These are phyloP conservation scores for Vaccinium macrocarpon DNA, from an alignment of 148 eudicot genomes.

Conservation along the genomic window DNA sequence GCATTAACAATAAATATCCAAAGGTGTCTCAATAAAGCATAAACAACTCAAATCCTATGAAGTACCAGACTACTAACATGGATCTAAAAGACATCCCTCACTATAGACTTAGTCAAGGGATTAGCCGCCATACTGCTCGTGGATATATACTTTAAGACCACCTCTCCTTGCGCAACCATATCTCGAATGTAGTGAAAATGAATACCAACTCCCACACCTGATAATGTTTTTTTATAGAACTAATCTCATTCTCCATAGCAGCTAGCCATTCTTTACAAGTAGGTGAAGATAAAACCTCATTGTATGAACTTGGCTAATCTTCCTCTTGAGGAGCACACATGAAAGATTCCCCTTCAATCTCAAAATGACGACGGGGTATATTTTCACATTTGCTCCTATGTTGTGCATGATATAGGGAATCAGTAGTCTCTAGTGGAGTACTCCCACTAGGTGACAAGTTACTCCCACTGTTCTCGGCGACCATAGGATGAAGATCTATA, in stretches of 20 bases:
- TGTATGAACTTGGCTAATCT: not conserved
- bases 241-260: not conserved
- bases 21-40: no score
- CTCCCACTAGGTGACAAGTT: no score
- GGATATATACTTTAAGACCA: not conserved
- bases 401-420: no score
- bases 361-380: not conserved
- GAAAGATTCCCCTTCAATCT: not conserved
- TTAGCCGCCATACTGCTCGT: not conserved
- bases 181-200: not conserved
- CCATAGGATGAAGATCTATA: no score
- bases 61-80: no score
- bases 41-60: no score
- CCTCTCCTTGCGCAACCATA: not conserved
- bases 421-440: no score
- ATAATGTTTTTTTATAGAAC: no score
- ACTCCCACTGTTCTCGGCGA: no score
- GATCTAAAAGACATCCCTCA: no score
- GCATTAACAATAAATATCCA: no score
- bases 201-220: not conserved
- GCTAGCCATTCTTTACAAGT: not conserved
- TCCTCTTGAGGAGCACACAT: not conserved
- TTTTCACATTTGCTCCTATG: not conserved
- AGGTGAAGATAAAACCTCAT: not conserved
- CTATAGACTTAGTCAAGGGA: no score